phyloP scores from a whole-genome alignment of 768 basidiomycete genomes.

The Sporobolomyces roseus region DNA sequence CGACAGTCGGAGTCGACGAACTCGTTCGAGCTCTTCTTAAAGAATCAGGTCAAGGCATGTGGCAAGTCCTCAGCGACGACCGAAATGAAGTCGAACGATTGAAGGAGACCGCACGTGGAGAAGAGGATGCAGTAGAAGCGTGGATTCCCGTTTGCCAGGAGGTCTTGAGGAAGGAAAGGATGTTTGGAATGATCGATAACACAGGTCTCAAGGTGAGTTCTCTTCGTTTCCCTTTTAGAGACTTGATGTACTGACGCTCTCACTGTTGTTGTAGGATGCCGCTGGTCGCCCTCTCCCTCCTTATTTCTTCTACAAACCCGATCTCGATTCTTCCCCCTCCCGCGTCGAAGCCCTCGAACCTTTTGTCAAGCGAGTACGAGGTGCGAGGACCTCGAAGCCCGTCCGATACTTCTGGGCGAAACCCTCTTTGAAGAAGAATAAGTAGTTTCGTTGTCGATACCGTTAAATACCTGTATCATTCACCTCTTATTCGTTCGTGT shows the following conservation, averaged over 20 bases:
- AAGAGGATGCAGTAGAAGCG: constrained; percentile 27
- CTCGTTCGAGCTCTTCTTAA: constrained; percentile 22
- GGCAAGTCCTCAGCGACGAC: constrained; percentile 20
- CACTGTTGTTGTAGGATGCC: constrained; percentile 45
- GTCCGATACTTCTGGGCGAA: constrained; percentile 39
- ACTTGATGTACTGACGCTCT: background rate
- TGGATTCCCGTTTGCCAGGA: constrained; percentile 34
- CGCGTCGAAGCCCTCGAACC: constrained; percentile 41
- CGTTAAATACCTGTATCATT: background rate
- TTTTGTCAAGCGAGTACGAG: constrained; percentile 41
- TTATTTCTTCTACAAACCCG: constrained; percentile 49
- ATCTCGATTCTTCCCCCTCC: constrained; percentile 43
- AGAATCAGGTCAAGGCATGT: constrained; percentile 26
- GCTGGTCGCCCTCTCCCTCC: constrained; percentile 49
- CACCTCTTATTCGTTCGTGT: too few species aligned
- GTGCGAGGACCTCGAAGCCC: constrained; percentile 20
- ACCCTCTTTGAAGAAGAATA: constrained; percentile 28
- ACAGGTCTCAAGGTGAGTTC: constrained; percentile 27
- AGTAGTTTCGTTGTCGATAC: too few species aligned
- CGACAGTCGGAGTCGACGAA: constrained; percentile 36
- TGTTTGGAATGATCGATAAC: constrained; percentile 41
- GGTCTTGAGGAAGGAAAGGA: constrained; percentile 13
- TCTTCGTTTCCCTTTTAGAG: background rate
- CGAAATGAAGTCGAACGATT: constrained; percentile 1
- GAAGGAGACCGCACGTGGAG: constrained; percentile 15